Evolutionary conservation across 495 filamentous ascomycete species (phyloP).

Genomic region (Melanomma pulvis-pyrius): DNA sequence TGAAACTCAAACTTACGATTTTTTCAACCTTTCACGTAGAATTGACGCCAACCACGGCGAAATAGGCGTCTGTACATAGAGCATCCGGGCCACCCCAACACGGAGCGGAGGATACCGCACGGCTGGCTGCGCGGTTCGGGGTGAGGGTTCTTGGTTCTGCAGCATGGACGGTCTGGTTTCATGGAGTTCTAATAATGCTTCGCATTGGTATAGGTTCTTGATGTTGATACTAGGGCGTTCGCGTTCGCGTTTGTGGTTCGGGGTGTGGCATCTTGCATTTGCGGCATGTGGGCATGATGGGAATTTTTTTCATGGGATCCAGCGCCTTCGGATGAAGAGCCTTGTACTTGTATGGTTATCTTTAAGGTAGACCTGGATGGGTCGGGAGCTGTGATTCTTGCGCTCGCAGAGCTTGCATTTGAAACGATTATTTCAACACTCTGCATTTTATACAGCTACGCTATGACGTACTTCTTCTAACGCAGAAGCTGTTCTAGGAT

Average conservation of each 20-base stretch:
- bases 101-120: slow-evolving; percentile 11
- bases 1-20: slow-evolving; percentile 5
- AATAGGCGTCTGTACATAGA: slow-evolving; percentile 19
- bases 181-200: background rate
- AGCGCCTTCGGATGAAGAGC: background rate
- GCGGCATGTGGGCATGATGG: background rate
- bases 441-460: too few relatives aligned
- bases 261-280: slow-evolving; percentile 4
- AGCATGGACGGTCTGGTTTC: too few relatives aligned
- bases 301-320: background rate
- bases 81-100: background rate
- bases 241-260: background rate
- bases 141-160: too few relatives aligned
- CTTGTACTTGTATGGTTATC: slow-evolving; percentile 4
- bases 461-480: too few relatives aligned
- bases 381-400: background rate
- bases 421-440: background rate
- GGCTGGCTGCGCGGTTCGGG: background rate
- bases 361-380: background rate
- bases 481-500: too few relatives aligned
- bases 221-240: background rate
- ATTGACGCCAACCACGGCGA: background rate
- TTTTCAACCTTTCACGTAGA: background rate
- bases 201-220: background rate
- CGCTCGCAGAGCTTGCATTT: background rate